phyloP scores from a whole-genome alignment of 1,284 basidiomycete genomes.

The Mycosarcoma mackinlayi region DNA sequence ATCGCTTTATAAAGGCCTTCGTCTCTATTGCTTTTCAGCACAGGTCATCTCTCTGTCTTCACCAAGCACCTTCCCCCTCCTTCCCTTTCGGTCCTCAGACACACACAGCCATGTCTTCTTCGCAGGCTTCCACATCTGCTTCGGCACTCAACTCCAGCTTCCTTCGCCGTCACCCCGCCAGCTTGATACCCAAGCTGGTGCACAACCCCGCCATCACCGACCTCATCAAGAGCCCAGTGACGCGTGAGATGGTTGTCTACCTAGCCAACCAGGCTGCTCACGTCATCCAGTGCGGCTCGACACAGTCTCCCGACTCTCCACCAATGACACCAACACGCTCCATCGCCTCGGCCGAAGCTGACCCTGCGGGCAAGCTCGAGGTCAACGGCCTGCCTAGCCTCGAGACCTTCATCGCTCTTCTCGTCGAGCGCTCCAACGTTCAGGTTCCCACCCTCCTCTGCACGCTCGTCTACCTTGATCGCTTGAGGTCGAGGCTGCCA shows the following conservation, averaged over 20 bases:
- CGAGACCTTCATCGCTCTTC: conserved; percentile 85
- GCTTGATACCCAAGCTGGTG: conserved; percentile 63
- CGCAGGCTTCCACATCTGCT: conserved; percentile 46
- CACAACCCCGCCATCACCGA: conserved; percentile 67
- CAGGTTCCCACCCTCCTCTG: conserved; percentile 90
- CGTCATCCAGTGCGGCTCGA: conserved; percentile 65
- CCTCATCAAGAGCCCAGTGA: conserved; percentile 65
- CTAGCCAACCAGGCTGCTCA: conserved; percentile 66
- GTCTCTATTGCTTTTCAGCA: conserved; percentile 1
- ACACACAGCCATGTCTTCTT: conserved; percentile 35
- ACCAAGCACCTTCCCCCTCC: conserved; percentile 11
- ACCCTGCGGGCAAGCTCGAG: conserved; percentile 69
- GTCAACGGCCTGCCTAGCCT: conserved; percentile 75
- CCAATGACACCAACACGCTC: conserved; percentile 61
- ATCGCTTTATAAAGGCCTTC: conserved; percentile 26
- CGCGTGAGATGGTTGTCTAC: conserved; percentile 67
- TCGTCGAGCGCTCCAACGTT: conserved; percentile 87
- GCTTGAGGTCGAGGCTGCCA: conserved; percentile 83
- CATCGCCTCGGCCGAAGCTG: conserved; percentile 55
- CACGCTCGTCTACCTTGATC: conserved; percentile 91
- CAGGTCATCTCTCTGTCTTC: not conserved
- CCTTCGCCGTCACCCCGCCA: conserved; percentile 64
- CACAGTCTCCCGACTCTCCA: conserved; percentile 53
- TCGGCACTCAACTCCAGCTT: conserved; percentile 51
- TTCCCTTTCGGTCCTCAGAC: not conserved